Percentiles rank a stretch among this genome's conserved stretches.
These are phyloP conservation scores for Inonotus obliquus DNA, from an alignment of 1,284 basidiomycete species.

Conservation along the genomic window DNA sequence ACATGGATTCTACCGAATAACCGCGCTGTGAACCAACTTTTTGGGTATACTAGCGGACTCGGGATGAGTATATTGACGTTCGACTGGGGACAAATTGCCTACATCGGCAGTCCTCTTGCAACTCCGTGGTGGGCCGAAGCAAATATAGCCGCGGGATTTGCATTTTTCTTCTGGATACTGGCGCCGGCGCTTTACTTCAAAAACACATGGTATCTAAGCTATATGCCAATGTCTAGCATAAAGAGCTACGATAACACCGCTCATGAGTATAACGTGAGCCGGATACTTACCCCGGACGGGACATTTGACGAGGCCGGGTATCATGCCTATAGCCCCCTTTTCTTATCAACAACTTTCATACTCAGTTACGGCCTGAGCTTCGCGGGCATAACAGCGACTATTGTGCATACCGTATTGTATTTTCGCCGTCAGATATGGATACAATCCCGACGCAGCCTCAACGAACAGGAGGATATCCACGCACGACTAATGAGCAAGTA, in stretches of 20 bases:
- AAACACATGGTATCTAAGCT: constrained; percentile 28
- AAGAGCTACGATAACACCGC: constrained; percentile 63
- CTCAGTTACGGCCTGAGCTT: constrained; percentile 69
- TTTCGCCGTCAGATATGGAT: constrained; percentile 70
- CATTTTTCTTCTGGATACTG: constrained; percentile 38
- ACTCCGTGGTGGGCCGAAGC: constrained; percentile 39
- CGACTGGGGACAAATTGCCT: constrained; percentile 42
- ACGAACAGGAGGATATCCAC: constrained; percentile 82
- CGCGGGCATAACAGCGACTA: constrained; percentile 60
- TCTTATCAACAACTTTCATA: constrained; percentile 65
- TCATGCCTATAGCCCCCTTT: constrained; percentile 77
- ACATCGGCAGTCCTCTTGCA: constrained; percentile 58
- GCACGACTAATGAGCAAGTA: constrained; percentile 70
- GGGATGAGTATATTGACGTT: constrained; percentile 35
- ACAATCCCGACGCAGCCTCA: constrained; percentile 51
- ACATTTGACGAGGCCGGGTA: constrained; percentile 67
- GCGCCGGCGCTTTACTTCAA: constrained; percentile 27
- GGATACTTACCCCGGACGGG: constrained; percentile 55
- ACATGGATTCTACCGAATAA: constrained; percentile 56
- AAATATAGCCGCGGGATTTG: constrained; percentile 34
- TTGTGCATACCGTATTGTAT: constrained; percentile 74
- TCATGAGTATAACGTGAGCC: constrained; percentile 57
- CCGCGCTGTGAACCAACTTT: constrained; percentile 38
- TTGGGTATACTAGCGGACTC: constrained; percentile 26
- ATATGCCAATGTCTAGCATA: constrained; percentile 44